A percentile compares a stretch with the other conserved stretches of the same genome.
Evolutionary conservation across 2,329 filamentous ascomycete genomes (phyloP).

Genomic region (Apiospora marii): DNA sequence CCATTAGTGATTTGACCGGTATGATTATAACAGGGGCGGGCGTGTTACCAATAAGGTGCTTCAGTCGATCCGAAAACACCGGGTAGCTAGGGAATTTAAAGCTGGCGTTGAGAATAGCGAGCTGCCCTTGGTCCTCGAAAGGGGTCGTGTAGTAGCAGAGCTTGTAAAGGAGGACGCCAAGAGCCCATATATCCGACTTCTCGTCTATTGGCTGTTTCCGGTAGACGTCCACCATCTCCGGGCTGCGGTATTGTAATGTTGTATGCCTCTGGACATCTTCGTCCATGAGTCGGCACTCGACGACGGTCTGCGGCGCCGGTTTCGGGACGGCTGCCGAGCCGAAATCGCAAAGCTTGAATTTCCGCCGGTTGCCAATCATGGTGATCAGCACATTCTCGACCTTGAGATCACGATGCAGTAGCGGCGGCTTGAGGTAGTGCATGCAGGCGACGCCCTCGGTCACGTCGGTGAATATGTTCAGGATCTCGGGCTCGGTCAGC

Average conservation of each 20-base stretch:
- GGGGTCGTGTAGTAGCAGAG: constrained; percentile 99
- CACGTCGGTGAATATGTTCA: constrained; percentile 96
- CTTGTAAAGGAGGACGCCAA: constrained; percentile 96
- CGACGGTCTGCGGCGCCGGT: constrained; percentile 83
- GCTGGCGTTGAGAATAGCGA: constrained; percentile 95
- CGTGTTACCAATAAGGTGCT: constrained; percentile 84
- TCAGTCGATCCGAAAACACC: constrained; percentile 86
- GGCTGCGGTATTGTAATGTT: constrained; percentile 95
- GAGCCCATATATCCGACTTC: constrained; percentile 98
- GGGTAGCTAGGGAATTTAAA: constrained; percentile 92
- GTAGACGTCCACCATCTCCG: constrained; percentile 99
- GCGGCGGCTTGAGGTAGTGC: constrained; percentile 95
- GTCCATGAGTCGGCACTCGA: constrained; percentile 90
- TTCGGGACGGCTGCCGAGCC: constrained; percentile 87
- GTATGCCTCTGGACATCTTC: constrained; percentile 98
- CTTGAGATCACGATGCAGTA: constrained; percentile 94
- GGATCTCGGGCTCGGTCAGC: constrained; percentile 94
- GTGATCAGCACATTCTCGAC: constrained; percentile 97
- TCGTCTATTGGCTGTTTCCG: constrained; percentile 96
- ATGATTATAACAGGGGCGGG: constrained; percentile 13
- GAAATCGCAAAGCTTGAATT: constrained; percentile 98
- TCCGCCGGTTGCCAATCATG: constrained; percentile 66
- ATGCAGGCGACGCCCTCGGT: constrained; percentile 97
- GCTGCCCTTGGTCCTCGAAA: constrained; percentile 96
- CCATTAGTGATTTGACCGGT: constrained; percentile 33